A percentile compares a stretch with the other conserved stretches of the same genome.
phyloP scores from a whole-genome alignment of 805 yeast genomes.

The Zygoascus biomembranicola region DNA sequence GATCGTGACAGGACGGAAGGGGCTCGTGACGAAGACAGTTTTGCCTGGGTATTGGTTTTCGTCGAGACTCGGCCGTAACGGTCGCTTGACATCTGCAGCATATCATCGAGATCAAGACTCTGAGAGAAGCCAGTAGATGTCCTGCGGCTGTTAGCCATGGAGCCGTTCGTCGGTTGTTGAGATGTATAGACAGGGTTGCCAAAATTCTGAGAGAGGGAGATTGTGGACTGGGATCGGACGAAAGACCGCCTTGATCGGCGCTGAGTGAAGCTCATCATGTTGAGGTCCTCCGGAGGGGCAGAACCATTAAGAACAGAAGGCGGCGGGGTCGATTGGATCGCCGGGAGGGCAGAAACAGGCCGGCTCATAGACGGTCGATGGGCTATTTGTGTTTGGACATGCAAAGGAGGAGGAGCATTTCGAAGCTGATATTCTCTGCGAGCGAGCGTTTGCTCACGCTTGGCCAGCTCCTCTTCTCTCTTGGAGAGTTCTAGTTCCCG shows the following conservation, averaged over 20 bases:
- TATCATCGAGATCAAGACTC: slow-evolving; percentile 25
- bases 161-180: slow-evolving; percentile 2
- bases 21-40: slow-evolving; percentile 10
- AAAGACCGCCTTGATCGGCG: slow-evolving; percentile 14
- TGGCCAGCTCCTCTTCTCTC: slow-evolving; percentile 14
- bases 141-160: background rate
- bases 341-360: background rate
- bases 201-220: background rate
- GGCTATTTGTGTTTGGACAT: background rate
- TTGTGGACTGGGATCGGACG: background rate
- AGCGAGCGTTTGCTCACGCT: slow-evolving; percentile 16
- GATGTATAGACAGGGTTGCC: background rate
- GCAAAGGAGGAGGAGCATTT: background rate
- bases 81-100: slow-evolving; percentile 15
- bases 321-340: slow-evolving; percentile 1
- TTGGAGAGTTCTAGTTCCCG: slow-evolving; percentile 1
- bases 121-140: slow-evolving; percentile 20
- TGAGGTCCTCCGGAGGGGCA: slow-evolving; percentile 16
- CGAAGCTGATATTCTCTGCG: slow-evolving; percentile 10
- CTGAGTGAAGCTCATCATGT: slow-evolving; percentile 19
- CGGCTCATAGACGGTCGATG: background rate
- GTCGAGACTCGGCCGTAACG: slow-evolving; percentile 23
- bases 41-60: slow-evolving; percentile 12
- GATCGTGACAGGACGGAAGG: background rate
- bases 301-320: slow-evolving; percentile 1